Conservation (phyloP, 78 protist genomes). For the Dictyostelium brefeldianum region DNA sequence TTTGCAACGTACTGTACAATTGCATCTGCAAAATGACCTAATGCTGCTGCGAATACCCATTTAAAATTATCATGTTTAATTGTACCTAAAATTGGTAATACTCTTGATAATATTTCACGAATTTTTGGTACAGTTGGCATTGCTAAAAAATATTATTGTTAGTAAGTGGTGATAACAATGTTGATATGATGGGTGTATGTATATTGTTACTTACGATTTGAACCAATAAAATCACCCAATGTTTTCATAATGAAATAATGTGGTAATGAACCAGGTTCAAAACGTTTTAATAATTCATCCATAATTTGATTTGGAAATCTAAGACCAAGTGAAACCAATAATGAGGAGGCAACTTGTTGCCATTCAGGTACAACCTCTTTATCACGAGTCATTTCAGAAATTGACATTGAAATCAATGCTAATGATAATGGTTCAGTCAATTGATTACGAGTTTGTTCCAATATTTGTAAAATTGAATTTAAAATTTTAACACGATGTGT, state of each 20-base stretch:
- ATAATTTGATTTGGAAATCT: slow-evolving; percentile 67
- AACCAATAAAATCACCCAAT: slow-evolving; percentile 79
- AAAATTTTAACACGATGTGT: slow-evolving; percentile 51
- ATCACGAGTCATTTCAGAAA: slow-evolving; percentile 58
- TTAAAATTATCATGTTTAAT: slow-evolving; percentile 88
- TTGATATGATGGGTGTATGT: too few species aligned
- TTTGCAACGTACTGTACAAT: slow-evolving; percentile 76
- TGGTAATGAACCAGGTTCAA: slow-evolving; percentile 85
- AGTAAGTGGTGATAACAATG: too few species aligned
- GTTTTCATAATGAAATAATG: slow-evolving; percentile 88
- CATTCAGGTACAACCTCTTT: slow-evolving; percentile 87
- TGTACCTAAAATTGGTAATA: slow-evolving; percentile 81
- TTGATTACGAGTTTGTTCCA: slow-evolving; percentile 56
- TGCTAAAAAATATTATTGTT: slow-evolving; percentile 20
- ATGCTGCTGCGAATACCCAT: slow-evolving; percentile 90
- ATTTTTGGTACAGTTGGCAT: slow-evolving; percentile 79
- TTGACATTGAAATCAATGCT: slow-evolving; percentile 31
- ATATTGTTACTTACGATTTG: slow-evolving; percentile 84
- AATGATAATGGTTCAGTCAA: slow-evolving; percentile 28
- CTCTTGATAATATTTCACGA: slow-evolving; percentile 73
- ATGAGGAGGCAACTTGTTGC: slow-evolving; percentile 84
- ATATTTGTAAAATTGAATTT: slow-evolving; percentile 22
- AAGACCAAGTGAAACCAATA: slow-evolving; percentile 74
- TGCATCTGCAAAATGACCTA: slow-evolving; percentile 87
- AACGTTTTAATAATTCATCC: slow-evolving; percentile 74